Base-by-base conservation (phyloP, 2,329 filamentous ascomycete species). In the Cladosporium sp. region DNA sequence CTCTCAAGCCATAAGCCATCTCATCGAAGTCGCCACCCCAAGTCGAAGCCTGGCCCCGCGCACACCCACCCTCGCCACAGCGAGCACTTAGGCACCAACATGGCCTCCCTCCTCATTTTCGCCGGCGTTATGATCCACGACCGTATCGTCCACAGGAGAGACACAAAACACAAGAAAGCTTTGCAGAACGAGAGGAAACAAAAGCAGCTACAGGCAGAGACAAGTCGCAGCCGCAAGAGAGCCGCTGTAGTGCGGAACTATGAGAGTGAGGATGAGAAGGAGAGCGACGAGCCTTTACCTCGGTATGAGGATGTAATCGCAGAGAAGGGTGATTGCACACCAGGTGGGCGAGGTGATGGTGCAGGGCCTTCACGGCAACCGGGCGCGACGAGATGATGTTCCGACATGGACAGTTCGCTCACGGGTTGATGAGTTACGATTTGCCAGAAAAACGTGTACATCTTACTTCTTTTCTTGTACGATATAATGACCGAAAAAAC, bases 101-200 rank as follows among this genome's bases (percentile, higher is more conserved):
- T 65, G 63, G 63, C 62, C 5, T 56, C 58, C 11, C 50, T 61
- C 4, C 35, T 66, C 16, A 59, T 66, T n/a, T 43, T 57, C 6
- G 61, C 54, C 7, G 57, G 54, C 6, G 48, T 59, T 9, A 55
- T 57, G 37, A 52, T 66, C 14, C 56, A 58, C 32, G 57, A 64
- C 16, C 43, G 56, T 5, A 48, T 61, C n/a, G 54, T 59, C 22
- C 53, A 60, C 48, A 59, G 51, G 51, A 60, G 60, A 43, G 54
- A 61, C 31, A 48, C 46, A 38, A 61, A 60, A 40, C 54, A 53
- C 16, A 50, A 40, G 43, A 50, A 43, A 18, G 33, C 11, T 13
- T 32, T 43, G 8, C 40, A 43, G 8, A 18, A 35, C 5, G 48
- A 50, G 32, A 50, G 40, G 9, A 43, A 41, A n/a, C 19, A 43